Percentiles rank a stretch among this genome's conserved stretches.
These are phyloP conservation scores for Yamadazyma epiphylla DNA, from an alignment of 1,139 yeast species.

Conservation along the genomic window DNA sequence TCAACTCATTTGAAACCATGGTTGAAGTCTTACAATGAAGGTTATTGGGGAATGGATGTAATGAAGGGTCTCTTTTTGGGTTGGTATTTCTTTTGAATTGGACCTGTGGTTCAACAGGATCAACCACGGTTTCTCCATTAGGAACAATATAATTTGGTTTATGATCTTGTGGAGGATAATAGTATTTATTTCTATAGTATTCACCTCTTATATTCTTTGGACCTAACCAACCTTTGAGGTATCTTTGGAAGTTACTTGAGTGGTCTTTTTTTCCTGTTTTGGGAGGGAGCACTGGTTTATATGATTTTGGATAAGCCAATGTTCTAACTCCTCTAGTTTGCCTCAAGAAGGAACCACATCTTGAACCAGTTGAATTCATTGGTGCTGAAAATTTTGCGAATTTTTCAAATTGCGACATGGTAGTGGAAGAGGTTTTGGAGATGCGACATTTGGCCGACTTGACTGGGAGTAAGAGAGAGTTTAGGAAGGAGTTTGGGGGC, in stretches of 20 bases:
- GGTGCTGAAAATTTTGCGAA: too few relatives aligned
- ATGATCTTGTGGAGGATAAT: conserved; percentile 68
- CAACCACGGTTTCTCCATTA: conserved; percentile 40
- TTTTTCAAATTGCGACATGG: too few relatives aligned
- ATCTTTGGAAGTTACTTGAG: conserved; percentile 19
- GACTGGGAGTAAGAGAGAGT: too few relatives aligned
- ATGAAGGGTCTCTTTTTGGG: conserved; percentile 25
- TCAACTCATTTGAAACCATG: conserved; percentile 55
- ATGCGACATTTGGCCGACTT: too few relatives aligned
- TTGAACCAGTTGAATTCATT: too few relatives aligned
- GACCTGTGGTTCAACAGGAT: conserved; percentile 7
- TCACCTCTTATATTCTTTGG: conserved; percentile 84
- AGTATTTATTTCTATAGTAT: conserved; percentile 72
- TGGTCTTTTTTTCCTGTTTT: conserved; percentile 30
- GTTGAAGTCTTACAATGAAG: conserved; percentile 64
- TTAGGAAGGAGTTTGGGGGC: too few relatives aligned
- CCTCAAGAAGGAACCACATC: conserved; percentile 3
- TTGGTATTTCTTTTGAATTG: conserved; percentile 12
- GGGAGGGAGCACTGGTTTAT: conserved; percentile 21
- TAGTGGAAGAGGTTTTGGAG: too few relatives aligned
- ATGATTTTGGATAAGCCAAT: conserved; percentile 26
- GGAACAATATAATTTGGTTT: conserved; percentile 73
- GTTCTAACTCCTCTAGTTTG: conserved; percentile 20
- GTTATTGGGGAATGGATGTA: conserved; percentile 82
- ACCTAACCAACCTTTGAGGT: conserved; percentile 63